These are phyloP conservation scores for Cryptococcus neoformans DNA, from an alignment of 1,284 basidiomycete species.

Conservation along the genomic window DNA sequence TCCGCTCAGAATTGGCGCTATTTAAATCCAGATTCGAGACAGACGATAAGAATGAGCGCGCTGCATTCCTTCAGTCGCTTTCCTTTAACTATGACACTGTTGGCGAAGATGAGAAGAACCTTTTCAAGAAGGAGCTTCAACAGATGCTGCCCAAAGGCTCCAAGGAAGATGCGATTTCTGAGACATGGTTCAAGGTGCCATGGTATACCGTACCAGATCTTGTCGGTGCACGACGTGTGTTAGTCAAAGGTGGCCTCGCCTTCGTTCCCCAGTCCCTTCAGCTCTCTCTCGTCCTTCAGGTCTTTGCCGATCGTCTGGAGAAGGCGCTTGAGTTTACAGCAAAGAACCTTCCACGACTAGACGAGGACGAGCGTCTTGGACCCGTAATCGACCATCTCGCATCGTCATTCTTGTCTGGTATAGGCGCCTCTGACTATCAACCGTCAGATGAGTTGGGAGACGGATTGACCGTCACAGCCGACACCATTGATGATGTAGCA, in stretches of 20 bases:
- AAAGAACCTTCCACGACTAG: conserved; percentile 83
- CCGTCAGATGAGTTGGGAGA: conserved; percentile 47
- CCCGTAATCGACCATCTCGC: conserved; percentile 92
- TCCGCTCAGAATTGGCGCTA: conserved; percentile 82
- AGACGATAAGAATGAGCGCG: conserved; percentile 62
- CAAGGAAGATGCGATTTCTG: conserved; percentile 43
- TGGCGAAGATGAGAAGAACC: conserved; percentile 57
- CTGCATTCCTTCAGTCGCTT: conserved; percentile 69
- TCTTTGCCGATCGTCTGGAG: conserved; percentile 74
- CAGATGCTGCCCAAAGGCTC: conserved; percentile 34
- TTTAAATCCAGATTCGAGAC: conserved; percentile 81
- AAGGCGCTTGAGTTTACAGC: conserved; percentile 83
- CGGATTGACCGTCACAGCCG: conserved; percentile 69
- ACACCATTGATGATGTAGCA: conserved; percentile 89
- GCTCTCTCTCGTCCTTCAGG: conserved; percentile 83
- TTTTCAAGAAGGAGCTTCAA: conserved; percentile 22
- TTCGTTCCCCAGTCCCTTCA: conserved; percentile 82
- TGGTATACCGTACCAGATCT: conserved; percentile 96
- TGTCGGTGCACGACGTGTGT: conserved; percentile 78
- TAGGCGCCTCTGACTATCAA: conserved; percentile 52
- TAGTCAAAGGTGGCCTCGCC: conserved; percentile 78
- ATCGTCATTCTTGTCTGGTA: conserved; percentile 88
- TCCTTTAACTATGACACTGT: conserved; percentile 78
- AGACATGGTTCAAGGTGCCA: conserved; percentile 54
- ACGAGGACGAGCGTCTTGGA: conserved; percentile 89